These are phyloP conservation scores for Astrephomene gubernaculifera DNA, from an alignment of 139 green algal genomes.

Conservation along the genomic window DNA sequence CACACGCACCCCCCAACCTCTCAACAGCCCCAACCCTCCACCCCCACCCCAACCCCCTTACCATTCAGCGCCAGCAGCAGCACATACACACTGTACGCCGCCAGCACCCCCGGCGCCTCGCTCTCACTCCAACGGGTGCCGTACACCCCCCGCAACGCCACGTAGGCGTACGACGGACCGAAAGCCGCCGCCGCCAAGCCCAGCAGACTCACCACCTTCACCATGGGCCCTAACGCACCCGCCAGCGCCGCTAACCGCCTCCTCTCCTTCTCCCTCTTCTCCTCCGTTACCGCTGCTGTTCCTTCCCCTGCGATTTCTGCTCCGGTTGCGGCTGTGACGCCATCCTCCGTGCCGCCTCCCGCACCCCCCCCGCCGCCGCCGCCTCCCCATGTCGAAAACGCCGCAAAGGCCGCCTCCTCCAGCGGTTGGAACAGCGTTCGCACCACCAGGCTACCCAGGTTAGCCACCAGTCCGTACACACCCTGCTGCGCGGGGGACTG, in stretches of 20 bases:
- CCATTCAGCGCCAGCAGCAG: conserved; percentile 80
- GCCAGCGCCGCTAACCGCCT: conserved; percentile 44
- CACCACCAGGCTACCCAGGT: conserved; percentile 89
- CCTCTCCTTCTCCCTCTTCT: not conserved
- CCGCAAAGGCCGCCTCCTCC: conserved; percentile 89
- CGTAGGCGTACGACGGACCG: conserved; percentile 82
- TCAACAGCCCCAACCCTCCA: not conserved
- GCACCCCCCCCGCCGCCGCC: not conserved
- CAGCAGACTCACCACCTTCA: conserved; percentile 67
- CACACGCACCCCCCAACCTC: too few species aligned
- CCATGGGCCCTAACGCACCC: conserved; percentile 64
- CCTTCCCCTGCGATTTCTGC: not conserved
- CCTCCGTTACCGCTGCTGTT: not conserved
- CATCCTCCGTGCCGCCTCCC: not conserved
- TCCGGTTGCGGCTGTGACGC: not conserved
- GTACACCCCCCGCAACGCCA: conserved; percentile 82
- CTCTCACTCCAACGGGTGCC: conserved; percentile 74
- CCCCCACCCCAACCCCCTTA: conserved; percentile 15
- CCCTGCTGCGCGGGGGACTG: conserved; percentile 65
- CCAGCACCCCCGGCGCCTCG: conserved; percentile 78
- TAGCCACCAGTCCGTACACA: conserved; percentile 88
- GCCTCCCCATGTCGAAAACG: conserved; percentile 75
- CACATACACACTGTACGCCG: conserved; percentile 84
- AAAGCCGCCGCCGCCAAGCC: conserved; percentile 79
- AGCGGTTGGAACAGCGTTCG: conserved; percentile 88